phyloP scores from a whole-genome alignment of 129 eudicot species.

The Heracleum sosnowskyi region DNA sequence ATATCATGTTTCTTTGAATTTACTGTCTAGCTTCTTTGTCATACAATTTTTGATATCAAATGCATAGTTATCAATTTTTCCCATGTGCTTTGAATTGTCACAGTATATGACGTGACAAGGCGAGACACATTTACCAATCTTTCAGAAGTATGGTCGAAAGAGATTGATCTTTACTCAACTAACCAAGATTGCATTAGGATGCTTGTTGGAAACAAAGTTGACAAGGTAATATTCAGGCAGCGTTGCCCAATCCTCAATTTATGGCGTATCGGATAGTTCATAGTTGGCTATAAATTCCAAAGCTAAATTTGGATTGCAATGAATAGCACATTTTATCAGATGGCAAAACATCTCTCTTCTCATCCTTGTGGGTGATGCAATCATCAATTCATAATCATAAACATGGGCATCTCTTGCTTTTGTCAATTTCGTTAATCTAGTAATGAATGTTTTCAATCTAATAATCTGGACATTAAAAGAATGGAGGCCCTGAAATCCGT shows the following conservation, averaged over 20 bases:
- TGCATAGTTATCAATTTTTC: neutral
- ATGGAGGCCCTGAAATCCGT: neutral
- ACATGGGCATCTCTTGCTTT: neutral
- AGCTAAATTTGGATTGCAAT: neutral
- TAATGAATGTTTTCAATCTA: neutral
- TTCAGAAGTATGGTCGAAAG: slow-evolving; percentile 81
- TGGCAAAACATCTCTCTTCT: neutral
- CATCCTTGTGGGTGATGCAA: neutral
- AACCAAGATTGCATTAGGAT: slow-evolving; percentile 93
- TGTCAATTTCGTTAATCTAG: neutral
- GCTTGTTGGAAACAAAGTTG: slow-evolving; percentile 98
- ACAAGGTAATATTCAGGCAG: slow-evolving; percentile 44
- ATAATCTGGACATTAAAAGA: neutral
- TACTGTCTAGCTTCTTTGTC: neutral
- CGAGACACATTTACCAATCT: slow-evolving; percentile 90
- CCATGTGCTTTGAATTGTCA: neutral
- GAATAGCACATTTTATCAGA: neutral
- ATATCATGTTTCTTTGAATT: neutral
- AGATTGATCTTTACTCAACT: slow-evolving; percentile 82
- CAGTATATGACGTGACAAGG: slow-evolving; percentile 90
- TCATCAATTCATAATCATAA: neutral
- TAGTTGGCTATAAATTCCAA: neutral
- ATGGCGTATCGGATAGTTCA: neutral
- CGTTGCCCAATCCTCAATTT: neutral
- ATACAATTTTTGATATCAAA: neutral